Evolutionary conservation across 306 rosid species (phyloP).

Genomic region (Cucurbita ficifolia): DNA sequence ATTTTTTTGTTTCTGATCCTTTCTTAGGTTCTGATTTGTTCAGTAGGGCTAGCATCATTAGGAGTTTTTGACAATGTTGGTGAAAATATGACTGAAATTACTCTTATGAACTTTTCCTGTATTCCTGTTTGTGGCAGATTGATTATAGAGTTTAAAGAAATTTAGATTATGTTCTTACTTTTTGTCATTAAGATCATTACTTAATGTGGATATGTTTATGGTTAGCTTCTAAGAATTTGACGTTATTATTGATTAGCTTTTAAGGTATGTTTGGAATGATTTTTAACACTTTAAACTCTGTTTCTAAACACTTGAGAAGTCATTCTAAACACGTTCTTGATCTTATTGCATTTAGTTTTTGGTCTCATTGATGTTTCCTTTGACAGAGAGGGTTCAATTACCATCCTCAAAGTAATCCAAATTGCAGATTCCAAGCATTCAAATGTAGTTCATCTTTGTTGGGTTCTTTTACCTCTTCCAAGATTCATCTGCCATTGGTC

Average conservation of each 20-base stretch:
- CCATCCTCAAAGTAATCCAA: conserved; percentile 15
- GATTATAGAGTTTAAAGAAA: too few relatives aligned
- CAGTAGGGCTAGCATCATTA: neutral
- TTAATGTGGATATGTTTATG: too few relatives aligned
- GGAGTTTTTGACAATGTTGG: neutral
- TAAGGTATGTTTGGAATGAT: too few relatives aligned
- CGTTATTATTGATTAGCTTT: too few relatives aligned
- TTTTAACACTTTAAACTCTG: too few relatives aligned
- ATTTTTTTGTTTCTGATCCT: neutral
- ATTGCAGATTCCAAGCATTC: conserved; percentile 7
- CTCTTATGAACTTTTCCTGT: neutral
- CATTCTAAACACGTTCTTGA: neutral
- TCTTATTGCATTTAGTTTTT: neutral
- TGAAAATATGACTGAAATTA: neutral
- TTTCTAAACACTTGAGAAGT: too few relatives aligned
- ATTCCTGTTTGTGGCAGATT: too few relatives aligned
- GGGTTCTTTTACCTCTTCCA: conserved; percentile 12
- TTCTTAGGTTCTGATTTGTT: neutral
- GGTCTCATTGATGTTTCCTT: neutral
- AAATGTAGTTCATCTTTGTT: conserved; percentile 24
- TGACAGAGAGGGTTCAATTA: conserved; percentile 36
- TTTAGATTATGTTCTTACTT: neutral
- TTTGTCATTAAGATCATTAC: neutral
- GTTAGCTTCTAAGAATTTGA: too few relatives aligned
- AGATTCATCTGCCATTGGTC: conserved; percentile 1